Evolutionary conservation across 495 filamentous ascomycete genomes (phyloP).

Genomic region (Aspergillus egyptiacus): DNA sequence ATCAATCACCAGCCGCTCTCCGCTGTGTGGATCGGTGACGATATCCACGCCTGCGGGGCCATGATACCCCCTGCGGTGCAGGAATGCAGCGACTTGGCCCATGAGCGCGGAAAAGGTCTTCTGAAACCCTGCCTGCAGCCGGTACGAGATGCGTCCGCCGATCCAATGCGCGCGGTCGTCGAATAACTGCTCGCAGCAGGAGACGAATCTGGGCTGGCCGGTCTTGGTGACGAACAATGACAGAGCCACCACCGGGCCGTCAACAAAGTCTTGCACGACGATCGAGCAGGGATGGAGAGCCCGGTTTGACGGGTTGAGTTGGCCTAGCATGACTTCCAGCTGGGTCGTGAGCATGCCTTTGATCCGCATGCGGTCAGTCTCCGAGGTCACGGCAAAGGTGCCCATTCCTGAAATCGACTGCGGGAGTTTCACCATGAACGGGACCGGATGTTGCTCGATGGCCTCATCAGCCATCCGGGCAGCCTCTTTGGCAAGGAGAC

Average conservation of each 20-base stretch:
- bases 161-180: neutral
- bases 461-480: neutral
- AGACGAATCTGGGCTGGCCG: neutral
- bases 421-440: slow-evolving; percentile 7
- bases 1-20: slow-evolving; percentile 5
- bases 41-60: slow-evolving; percentile 8
- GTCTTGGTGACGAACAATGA: slow-evolving; percentile 9
- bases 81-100: neutral
- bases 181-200: neutral
- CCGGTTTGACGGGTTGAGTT: neutral
- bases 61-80: slow-evolving; percentile 6
- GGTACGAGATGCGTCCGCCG: slow-evolving; percentile 5
- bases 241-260: neutral
- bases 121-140: neutral
- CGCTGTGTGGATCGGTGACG: neutral
- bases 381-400: slow-evolving; percentile 2
- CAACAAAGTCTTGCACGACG: slow-evolving; percentile 2
- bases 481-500: no score
- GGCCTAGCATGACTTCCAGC: neutral
- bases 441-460: neutral
- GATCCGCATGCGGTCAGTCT: neutral
- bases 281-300: slow-evolving; percentile 4
- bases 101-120: neutral
- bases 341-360: neutral
- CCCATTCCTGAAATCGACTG: slow-evolving; percentile 3